phyloP scores from a whole-genome alignment of 1,284 basidiomycete genomes.

The Bondarzewia mesenterica region DNA sequence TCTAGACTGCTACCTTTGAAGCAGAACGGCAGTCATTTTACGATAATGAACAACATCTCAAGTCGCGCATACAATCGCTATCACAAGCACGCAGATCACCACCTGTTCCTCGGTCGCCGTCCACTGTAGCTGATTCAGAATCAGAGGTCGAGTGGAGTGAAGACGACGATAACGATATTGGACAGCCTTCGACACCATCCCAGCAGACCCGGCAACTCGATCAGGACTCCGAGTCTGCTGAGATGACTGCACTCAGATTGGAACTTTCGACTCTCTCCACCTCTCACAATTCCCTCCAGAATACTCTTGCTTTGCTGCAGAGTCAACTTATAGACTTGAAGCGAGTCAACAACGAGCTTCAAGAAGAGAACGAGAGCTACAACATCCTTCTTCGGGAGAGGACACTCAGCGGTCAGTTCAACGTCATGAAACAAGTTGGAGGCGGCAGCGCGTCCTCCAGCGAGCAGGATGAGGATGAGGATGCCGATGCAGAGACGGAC shows the following conservation, averaged over 20 bases:
- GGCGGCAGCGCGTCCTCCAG: conserved; percentile 32
- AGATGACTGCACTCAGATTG: conserved; percentile 72
- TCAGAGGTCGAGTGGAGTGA: conserved; percentile 31
- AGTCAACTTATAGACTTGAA: conserved; percentile 71
- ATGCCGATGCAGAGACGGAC: conserved; percentile 26
- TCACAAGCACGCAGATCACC: conserved; percentile 54
- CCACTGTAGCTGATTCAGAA: conserved; percentile 28
- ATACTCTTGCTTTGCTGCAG: conserved; percentile 66
- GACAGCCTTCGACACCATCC: conserved; percentile 16
- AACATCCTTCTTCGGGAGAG: conserved; percentile 85
- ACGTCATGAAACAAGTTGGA: conserved; percentile 62
- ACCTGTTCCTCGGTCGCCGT: conserved; percentile 17
- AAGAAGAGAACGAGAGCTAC: conserved; percentile 93
- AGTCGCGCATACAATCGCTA: conserved; percentile 77
- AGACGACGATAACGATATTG: conserved; percentile 29
- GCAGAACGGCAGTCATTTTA: conserved; percentile 81
- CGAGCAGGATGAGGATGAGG: conserved; percentile 41
- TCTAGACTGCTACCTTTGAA: conserved; percentile 69
- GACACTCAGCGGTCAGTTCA: conserved; percentile 81
- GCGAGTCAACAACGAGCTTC: conserved; percentile 71
- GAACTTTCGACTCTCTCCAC: conserved; percentile 77
- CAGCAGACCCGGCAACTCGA: conserved; percentile 47
- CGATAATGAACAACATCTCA: conserved; percentile 81
- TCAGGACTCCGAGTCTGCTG: conserved; percentile 66
- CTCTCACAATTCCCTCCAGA: conserved; percentile 72